Base-by-base conservation (phyloP, 345 rosid genomes). In the Lepidium sativum region DNA sequence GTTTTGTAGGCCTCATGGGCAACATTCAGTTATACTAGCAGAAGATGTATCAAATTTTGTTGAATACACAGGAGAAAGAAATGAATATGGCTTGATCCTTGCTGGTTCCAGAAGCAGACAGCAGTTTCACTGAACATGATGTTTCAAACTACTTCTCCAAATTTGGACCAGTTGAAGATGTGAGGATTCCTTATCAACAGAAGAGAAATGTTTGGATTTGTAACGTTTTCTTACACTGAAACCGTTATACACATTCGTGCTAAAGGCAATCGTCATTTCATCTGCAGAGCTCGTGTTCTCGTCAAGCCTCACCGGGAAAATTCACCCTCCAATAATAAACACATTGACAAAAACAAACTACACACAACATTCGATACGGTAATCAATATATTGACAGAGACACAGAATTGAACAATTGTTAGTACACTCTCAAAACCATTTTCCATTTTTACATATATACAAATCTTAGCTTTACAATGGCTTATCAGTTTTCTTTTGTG, bases 151-250 rank as follows among this genome's bases (percentile, higher is more conserved):
- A 88, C 78, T 94, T 94, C 77, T 86, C 75, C 80, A 74, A 83
- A 75, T 84, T 86, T 8, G 99, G 99, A 37, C 85, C 78, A 1
- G 97, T 94, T 54, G 89, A 90, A 68, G 97, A 94, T 63, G 99
- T 94, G 25, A 80, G 99, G 87, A 84, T 94, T 70, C 97, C 99
- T 5, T 83, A 84, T 83, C 99, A 90, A 27, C 87, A 88, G 59
- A 84, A 82, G 79, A 79, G 95, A 78, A 90, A n/a, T 94, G 97
- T 94, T 86, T 50, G 99, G 97, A 39, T 94, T 94, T 67, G 97
- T 90, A 52, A 86, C 96, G 1, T 94, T 94, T 61, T 80, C 67
- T 54, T 82, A 72, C 17, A 57, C 83, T 1, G 95, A 88, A 70
- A 86, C 89, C 0, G 96, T 83, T 55, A 85, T 80, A 77, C 80